These are phyloP conservation scores for Myriangium duriaei DNA, from an alignment of 2,329 filamentous ascomycete species.

Conservation along the genomic window DNA sequence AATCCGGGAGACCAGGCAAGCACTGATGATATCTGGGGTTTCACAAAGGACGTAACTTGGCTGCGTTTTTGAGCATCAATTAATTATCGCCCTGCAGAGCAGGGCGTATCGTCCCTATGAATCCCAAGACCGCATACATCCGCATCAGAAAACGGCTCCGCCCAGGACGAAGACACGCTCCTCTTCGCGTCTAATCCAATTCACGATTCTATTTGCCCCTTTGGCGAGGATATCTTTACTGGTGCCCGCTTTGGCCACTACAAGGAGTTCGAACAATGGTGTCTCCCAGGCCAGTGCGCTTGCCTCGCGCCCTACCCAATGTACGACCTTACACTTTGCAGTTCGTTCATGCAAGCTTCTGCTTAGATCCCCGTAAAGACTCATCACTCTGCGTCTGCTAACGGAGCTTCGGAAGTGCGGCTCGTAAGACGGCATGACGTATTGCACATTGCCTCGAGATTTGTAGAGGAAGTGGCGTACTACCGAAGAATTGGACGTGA, in stretches of 20 bases:
- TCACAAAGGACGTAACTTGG: too few relatives aligned
- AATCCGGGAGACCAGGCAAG: constrained; percentile 25
- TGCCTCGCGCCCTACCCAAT: constrained; percentile 60
- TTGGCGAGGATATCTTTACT: constrained; percentile 58
- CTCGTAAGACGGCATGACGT: constrained; percentile 73
- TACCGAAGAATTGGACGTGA: constrained; percentile 26
- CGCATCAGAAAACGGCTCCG: constrained; percentile 67
- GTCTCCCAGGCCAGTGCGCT: constrained; percentile 85
- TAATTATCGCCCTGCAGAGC: too few relatives aligned
- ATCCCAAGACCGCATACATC: too few relatives aligned
- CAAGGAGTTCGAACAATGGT: constrained; percentile 85
- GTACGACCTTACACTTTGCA: constrained; percentile 73
- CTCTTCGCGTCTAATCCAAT: constrained; percentile 86
- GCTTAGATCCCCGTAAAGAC: constrained; percentile 75
- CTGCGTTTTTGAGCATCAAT: too few relatives aligned
- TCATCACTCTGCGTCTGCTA: constrained; percentile 49
- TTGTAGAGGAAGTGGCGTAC: constrained; percentile 94
- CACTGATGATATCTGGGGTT: too few relatives aligned
- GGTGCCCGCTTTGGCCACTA: constrained; percentile 66
- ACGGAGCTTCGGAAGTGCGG: constrained; percentile 47
- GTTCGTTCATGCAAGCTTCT: constrained; percentile 73
- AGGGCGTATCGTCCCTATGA: too few relatives aligned
- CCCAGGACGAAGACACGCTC: constrained; percentile 94
- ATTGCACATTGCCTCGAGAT: constrained; percentile 87
- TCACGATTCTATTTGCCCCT: constrained; percentile 76